A percentile compares a stretch with the other conserved stretches of the same genome.
phyloP scores from a whole-genome alignment of 177 flowering plant genomes.

The Vitis hybrid region DNA sequence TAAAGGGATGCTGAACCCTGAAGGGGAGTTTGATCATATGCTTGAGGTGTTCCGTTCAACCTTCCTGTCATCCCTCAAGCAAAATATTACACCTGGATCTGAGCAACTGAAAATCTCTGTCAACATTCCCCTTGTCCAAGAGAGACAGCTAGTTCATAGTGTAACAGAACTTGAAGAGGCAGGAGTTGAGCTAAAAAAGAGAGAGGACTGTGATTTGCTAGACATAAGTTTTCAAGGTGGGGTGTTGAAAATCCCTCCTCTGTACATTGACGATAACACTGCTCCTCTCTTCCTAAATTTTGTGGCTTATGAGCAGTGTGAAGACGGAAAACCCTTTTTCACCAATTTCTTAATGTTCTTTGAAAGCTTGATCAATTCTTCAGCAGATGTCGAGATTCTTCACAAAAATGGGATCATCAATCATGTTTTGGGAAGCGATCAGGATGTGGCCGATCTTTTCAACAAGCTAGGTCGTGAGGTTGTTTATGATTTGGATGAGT shows the following conservation, averaged over 20 bases:
- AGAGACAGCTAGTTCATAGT: slow-evolving; percentile 19
- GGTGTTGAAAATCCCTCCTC: slow-evolving; percentile 27
- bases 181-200: slow-evolving; percentile 21
- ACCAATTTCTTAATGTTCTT: slow-evolving; percentile 29
- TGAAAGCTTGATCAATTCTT: slow-evolving; percentile 23
- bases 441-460: slow-evolving; percentile 25
- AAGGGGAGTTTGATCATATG: slow-evolving; percentile 17
- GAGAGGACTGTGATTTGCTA: slow-evolving; percentile 11
- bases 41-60: slow-evolving; percentile 17
- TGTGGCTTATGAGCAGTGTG: slow-evolving; percentile 38
- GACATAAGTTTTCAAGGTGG: slow-evolving; percentile 22
- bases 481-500: slow-evolving; percentile 16
- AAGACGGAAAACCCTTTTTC: slow-evolving; percentile 18
- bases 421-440: slow-evolving; percentile 26
- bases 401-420: slow-evolving; percentile 25
- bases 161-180: slow-evolving; percentile 28
- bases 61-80: slow-evolving; percentile 8
- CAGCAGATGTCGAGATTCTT: slow-evolving; percentile 27
- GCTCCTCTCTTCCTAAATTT: slow-evolving; percentile 30
- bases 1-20: background rate
- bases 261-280: slow-evolving; percentile 29
- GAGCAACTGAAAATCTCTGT: background rate
- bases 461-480: slow-evolving; percentile 23
- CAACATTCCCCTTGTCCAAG: slow-evolving; percentile 5
- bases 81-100: background rate